Percentiles rank a stretch among this genome's conserved stretches.
phyloP scores from a whole-genome alignment of 352 stramenopile species.

The Phytophthora chlamydospora region DNA sequence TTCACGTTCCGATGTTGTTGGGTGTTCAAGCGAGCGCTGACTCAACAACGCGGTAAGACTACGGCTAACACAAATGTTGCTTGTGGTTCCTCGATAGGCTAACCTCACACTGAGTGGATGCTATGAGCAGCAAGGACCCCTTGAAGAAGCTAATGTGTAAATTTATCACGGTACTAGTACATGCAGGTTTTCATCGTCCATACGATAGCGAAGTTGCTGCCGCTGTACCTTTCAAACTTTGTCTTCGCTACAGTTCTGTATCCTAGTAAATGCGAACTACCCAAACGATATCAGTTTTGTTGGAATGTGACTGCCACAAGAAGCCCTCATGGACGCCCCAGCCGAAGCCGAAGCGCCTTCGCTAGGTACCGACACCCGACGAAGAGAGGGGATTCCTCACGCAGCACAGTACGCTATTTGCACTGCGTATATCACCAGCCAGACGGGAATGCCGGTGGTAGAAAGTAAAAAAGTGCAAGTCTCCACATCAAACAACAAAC shows the following conservation, averaged over 20 bases:
- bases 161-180: too few relatives aligned
- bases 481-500: neutral
- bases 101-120: too few relatives aligned
- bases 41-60: too few relatives aligned
- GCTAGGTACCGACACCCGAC: conserved; percentile 27
- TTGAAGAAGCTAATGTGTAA: too few relatives aligned
- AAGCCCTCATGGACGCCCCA: conserved; percentile 16
- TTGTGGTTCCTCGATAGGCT: too few relatives aligned
- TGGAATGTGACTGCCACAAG: conserved; percentile 50
- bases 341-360: conserved; percentile 13
- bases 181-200: too few relatives aligned
- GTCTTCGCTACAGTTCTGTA: neutral
- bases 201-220: too few relatives aligned
- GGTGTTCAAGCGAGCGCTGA: too few relatives aligned
- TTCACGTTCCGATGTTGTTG: too few relatives aligned
- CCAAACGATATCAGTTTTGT: conserved; percentile 4
- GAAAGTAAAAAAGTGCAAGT: conserved; percentile 80
- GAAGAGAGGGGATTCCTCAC: conserved; percentile 36
- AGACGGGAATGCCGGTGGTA: conserved; percentile 53
- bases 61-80: too few relatives aligned
- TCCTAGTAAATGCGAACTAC: neutral
- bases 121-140: too few relatives aligned
- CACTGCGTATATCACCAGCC: conserved; percentile 85
- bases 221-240: too few relatives aligned
- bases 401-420: conserved; percentile 59